Evolutionary conservation across 129 eudicot genomes (phyloP), one percentile per base, ranked within the genome.

Genomic region (Centrapalus pauciflorus): DNA sequence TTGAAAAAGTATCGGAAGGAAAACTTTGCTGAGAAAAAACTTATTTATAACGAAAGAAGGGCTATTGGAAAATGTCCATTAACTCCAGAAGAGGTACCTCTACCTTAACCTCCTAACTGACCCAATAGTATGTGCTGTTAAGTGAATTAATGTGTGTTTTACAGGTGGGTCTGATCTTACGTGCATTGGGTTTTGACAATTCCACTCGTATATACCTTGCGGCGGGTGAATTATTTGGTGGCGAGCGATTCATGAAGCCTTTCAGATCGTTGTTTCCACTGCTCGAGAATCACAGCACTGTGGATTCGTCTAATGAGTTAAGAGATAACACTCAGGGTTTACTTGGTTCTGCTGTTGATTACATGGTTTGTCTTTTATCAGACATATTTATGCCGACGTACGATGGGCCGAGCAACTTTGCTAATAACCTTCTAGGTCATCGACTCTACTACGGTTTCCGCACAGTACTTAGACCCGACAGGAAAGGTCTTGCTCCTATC

Each of bases 331-430:
- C 84, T 0, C 82, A 60, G 56, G 96, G 99, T 19, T 69, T 93
- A 58, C 64, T 82, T 49, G 96, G 99, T 63, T 89, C 99, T 12
- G 99, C 99, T 43, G 99, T 93, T 38, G 99, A 93, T 77, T 93
- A 93, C 89, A 93, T 93, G 96, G 99, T 93, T 30, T 93, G 99
- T 62, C 99, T 93, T 63, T 78, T 93, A 23, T 75, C 99, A 7
- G 99, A 93, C 79, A 89, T 93, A 29, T 93, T 93, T 66, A 86
- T 93, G 96, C 96, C 99, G 14, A 93, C 99, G 45, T 93, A 93
- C 70, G 99, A 93, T 27, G 99, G 99, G 29, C 99, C 96, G 5
- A 93, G 96, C 83, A 93, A 93, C 78, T 93, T 89, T 43, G 96
- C 99, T 30, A 89, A 93, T 61, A 93, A 93, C 76, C 90, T 93